Evolutionary conservation across 176 grass and related monocot species (phyloP).

Genomic region (Ensete ventricosum): DNA sequence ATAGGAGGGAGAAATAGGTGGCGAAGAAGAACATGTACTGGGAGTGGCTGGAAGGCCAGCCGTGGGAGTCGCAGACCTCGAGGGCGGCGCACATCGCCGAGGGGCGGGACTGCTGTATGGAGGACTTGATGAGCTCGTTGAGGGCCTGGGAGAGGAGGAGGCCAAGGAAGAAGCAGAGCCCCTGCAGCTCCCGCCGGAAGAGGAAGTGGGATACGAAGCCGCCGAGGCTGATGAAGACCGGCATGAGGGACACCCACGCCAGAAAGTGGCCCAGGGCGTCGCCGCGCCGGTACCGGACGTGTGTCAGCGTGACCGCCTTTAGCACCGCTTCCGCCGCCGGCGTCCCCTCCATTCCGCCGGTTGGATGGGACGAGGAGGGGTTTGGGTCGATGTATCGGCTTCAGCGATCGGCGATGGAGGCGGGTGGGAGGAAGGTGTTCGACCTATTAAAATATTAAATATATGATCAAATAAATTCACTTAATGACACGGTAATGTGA

Average conservation of each 20-base stretch:
- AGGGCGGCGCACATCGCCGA: constrained; percentile 52
- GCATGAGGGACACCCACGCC: constrained; percentile 90
- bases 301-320: constrained; percentile 88
- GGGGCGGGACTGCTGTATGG: constrained; percentile 81
- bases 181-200: constrained; percentile 92
- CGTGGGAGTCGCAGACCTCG: constrained; percentile 86
- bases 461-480: no score
- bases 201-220: constrained; percentile 95
- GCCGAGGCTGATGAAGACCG: constrained; percentile 88
- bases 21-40: constrained; percentile 99
- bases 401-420: not conserved
- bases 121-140: constrained; percentile 84
- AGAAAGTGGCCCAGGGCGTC: constrained; percentile 68
- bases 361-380: not conserved
- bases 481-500: no score
- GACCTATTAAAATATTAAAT: not conserved
- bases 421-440: not conserved
- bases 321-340: constrained; percentile 28
- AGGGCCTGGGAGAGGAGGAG: constrained; percentile 66
- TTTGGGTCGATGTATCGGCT: not conserved
- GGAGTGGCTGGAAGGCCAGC: constrained; percentile 88
- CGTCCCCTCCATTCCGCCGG: constrained; percentile 19
- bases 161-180: constrained; percentile 64
- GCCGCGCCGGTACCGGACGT: constrained; percentile 71
- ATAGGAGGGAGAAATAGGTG: constrained; percentile 67